These are phyloP conservation scores for Neurospora sp. DNA, from an alignment of 495 filamentous ascomycete species.

Conservation along the genomic window DNA sequence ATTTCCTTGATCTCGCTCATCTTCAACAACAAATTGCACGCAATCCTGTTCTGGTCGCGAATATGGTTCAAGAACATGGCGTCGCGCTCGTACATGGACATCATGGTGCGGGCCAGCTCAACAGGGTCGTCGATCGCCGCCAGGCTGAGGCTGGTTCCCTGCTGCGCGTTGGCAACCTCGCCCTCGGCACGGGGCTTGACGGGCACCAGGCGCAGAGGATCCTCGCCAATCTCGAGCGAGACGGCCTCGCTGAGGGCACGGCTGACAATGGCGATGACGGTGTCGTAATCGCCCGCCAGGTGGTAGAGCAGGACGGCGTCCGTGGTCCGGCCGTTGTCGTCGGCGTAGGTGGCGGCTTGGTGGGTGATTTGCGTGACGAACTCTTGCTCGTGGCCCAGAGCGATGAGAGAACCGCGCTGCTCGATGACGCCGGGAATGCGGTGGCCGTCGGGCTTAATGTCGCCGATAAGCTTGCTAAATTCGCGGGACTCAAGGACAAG, in stretches of 20 bases:
- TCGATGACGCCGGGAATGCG: slow-evolving; percentile 81
- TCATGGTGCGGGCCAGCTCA: slow-evolving; percentile 69
- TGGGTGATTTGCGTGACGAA: slow-evolving; percentile 80
- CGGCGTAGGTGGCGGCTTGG: slow-evolving; percentile 81
- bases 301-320: slow-evolving; percentile 94
- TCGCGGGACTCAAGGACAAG: slow-evolving; percentile 90
- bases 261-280: slow-evolving; percentile 79
- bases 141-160: slow-evolving; percentile 61
- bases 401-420: slow-evolving; percentile 76
- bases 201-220: slow-evolving; percentile 64
- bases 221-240: slow-evolving; percentile 68
- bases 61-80: slow-evolving; percentile 64
- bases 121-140: slow-evolving; percentile 80
- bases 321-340: slow-evolving; percentile 84
- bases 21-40: slow-evolving; percentile 60
- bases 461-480: slow-evolving; percentile 86
- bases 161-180: slow-evolving; percentile 20
- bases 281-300: slow-evolving; percentile 88
- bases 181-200: slow-evolving; percentile 52
- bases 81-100: slow-evolving; percentile 65
- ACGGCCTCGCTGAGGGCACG: slow-evolving; percentile 83
- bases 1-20: slow-evolving; percentile 68
- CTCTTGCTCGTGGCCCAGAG: slow-evolving; percentile 64
- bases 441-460: slow-evolving; percentile 72
- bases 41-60: slow-evolving; percentile 52